Conservation (phyloP, 805 yeast genomes). For the Pichia thaimueangensis region DNA sequence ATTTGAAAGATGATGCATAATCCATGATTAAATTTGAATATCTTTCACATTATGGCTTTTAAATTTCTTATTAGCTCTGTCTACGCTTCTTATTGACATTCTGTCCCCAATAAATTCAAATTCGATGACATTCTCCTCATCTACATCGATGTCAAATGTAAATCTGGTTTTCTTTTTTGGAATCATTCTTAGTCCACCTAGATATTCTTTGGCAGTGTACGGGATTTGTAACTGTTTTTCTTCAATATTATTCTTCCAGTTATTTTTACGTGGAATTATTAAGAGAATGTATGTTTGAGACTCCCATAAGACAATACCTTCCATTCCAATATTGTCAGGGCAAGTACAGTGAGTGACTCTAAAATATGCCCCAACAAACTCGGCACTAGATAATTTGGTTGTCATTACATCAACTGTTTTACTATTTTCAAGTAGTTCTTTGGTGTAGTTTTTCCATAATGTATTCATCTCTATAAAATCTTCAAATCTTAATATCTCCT, state of each 20-base stretch:
- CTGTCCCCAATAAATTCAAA: slow-evolving; percentile 77
- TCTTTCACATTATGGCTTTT: slow-evolving; percentile 61
- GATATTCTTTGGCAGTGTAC: slow-evolving; percentile 22
- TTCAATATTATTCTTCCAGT: slow-evolving; percentile 29
- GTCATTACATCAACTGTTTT: slow-evolving; percentile 31
- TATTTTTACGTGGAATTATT: slow-evolving; percentile 40
- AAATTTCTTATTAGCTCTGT: slow-evolving; percentile 79
- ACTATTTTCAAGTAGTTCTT: slow-evolving; percentile 40
- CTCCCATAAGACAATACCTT: slow-evolving; percentile 83
- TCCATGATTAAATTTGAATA: slow-evolving; percentile 13
- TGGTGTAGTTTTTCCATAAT: slow-evolving; percentile 72
- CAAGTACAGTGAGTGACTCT: slow-evolving; percentile 54
- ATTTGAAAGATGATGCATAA: background rate
- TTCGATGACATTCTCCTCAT: slow-evolving; percentile 31
- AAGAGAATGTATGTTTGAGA: slow-evolving; percentile 66
- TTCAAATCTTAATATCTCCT: slow-evolving; percentile 33
- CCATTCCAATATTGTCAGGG: slow-evolving; percentile 48
- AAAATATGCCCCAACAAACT: slow-evolving; percentile 70
- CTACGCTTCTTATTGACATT: slow-evolving; percentile 66
- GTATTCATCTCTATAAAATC: slow-evolving; percentile 48
- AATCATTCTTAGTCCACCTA: slow-evolving; percentile 63
- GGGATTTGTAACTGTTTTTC: slow-evolving; percentile 16
- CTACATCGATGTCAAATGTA: slow-evolving; percentile 36
- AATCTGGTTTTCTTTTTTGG: slow-evolving; percentile 67
- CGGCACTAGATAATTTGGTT: slow-evolving; percentile 65